Evolutionary conservation across 148 eudicot genomes (phyloP).

Genomic region (Gaultheria prostrata): DNA sequence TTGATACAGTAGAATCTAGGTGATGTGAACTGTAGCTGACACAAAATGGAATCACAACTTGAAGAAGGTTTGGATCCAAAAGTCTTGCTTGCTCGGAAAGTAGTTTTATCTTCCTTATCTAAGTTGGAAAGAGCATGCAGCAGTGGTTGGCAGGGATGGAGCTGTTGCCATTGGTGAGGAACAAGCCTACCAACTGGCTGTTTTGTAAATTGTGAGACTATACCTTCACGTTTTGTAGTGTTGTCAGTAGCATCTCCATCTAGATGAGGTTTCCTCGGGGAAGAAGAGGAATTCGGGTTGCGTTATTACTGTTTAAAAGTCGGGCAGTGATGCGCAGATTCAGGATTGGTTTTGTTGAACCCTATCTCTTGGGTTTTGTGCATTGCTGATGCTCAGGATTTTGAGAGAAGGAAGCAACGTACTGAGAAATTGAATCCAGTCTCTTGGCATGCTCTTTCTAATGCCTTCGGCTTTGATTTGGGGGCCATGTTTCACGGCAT

Average conservation of each 20-base stretch:
- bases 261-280: background rate
- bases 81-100: background rate
- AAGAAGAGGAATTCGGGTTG: background rate
- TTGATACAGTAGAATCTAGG: background rate
- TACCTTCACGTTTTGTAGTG: background rate
- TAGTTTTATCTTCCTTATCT: background rate
- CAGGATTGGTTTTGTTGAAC: conserved; percentile 1
- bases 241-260: background rate
- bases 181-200: background rate
- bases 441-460: background rate
- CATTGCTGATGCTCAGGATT: background rate
- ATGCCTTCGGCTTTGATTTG: background rate
- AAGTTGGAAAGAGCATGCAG: background rate
- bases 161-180: background rate
- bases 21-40: background rate
- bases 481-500: background rate
- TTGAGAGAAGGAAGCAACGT: background rate
- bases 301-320: background rate
- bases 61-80: background rate
- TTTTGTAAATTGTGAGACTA: background rate
- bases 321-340: background rate
- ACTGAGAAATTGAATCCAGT: background rate
- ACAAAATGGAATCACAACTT: background rate
- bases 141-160: background rate
- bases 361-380: background rate